A percentile compares a stretch with the other conserved stretches of the same genome.
These are phyloP conservation scores for Rhynchospora tenuis DNA, from an alignment of 176 grass and related monocot genomes.

Conservation along the genomic window DNA sequence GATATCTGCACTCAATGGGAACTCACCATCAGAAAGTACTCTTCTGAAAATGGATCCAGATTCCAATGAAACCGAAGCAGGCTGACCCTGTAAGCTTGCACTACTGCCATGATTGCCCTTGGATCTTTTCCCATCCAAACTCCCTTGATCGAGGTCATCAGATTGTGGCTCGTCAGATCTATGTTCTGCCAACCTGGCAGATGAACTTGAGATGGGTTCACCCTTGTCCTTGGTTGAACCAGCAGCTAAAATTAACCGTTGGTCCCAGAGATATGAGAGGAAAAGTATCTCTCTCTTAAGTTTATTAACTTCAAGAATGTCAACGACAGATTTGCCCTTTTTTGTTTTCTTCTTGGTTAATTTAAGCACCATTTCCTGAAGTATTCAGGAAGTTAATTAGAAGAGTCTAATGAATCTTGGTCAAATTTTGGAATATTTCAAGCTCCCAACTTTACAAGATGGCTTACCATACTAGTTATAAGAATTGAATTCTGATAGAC, in stretches of 20 bases:
- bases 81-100: slow-evolving; percentile 31
- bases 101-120: slow-evolving; percentile 40
- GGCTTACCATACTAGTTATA: background rate
- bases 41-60: slow-evolving; percentile 32
- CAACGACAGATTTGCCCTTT: slow-evolving; percentile 51
- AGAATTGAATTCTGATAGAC: background rate
- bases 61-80: slow-evolving; percentile 42
- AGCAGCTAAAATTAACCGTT: slow-evolving; percentile 55
- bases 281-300: slow-evolving; percentile 67
- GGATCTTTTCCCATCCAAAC: slow-evolving; percentile 14
- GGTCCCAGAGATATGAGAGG: slow-evolving; percentile 92
- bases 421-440: background rate
- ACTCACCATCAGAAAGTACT: slow-evolving; percentile 71
- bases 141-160: slow-evolving; percentile 5
- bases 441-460: background rate
- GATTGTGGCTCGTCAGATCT: slow-evolving; percentile 6
- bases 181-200: slow-evolving; percentile 5
- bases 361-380: slow-evolving; percentile 67
- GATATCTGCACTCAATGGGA: slow-evolving; percentile 53
- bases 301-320: slow-evolving; percentile 96
- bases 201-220: slow-evolving; percentile 20
- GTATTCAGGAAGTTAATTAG: slow-evolving; percentile 31
- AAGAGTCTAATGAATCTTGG: background rate
- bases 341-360: slow-evolving; percentile 56
- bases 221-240: slow-evolving; percentile 49